Percentiles rank a stretch among this genome's conserved stretches.
Evolutionary conservation across 2,329 filamentous ascomycete species (phyloP).

Genomic region (Trichophyton benhamiae): DNA sequence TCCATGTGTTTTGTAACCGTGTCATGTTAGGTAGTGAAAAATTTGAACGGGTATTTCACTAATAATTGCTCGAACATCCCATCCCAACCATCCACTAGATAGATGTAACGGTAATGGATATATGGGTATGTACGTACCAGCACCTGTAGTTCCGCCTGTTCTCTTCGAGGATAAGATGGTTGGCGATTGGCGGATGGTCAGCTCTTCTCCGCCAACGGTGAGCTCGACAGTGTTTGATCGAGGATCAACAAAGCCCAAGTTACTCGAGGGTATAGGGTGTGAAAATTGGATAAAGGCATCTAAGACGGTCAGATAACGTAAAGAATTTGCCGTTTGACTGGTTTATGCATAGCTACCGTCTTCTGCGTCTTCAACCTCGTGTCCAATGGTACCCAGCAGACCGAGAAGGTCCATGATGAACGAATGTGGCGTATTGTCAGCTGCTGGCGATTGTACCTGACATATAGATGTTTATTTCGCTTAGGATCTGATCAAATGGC

Average conservation of each 20-base stretch:
- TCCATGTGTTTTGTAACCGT: too few relatives aligned
- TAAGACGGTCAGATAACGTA: conserved; percentile 27
- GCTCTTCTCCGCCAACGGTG: conserved; percentile 55
- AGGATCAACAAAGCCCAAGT: conserved; percentile 75
- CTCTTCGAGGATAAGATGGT: conserved; percentile 66
- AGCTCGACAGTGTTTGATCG: conserved; percentile 54
- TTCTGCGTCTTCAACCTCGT: conserved; percentile 30
- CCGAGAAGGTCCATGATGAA: conserved; percentile 10
- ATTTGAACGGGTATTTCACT: neutral
- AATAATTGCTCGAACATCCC: neutral
- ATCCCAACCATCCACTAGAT: too few relatives aligned
- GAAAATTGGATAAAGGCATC: conserved; percentile 85
- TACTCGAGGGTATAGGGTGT: conserved; percentile 56
- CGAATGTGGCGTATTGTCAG: too few relatives aligned
- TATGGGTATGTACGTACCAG: conserved; percentile 37
- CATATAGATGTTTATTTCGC: too few relatives aligned
- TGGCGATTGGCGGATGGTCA: conserved; percentile 72
- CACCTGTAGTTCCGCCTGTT: conserved; percentile 60
- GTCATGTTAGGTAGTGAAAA: too few relatives aligned
- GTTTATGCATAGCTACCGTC: neutral
- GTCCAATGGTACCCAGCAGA: conserved; percentile 19
- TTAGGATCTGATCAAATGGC: too few relatives aligned
- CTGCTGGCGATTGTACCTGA: too few relatives aligned
- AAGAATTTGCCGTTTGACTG: too few relatives aligned
- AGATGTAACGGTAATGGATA: neutral